Conservation (phyloP, 768 basidiomycete species). For the Epithele typhae region DNA sequence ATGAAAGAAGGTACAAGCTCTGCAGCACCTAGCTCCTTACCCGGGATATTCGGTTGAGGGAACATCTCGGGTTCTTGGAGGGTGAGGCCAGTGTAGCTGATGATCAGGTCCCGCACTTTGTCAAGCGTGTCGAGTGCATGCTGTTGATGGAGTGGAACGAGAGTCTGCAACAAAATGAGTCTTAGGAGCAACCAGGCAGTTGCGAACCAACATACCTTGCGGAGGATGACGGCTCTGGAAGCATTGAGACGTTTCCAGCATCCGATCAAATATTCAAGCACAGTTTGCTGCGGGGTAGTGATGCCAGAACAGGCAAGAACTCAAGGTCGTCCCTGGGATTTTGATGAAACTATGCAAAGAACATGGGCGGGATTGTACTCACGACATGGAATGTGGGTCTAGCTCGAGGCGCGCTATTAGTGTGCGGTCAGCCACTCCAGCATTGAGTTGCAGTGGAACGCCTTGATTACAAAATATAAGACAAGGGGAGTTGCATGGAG, state of each 20-base stretch:
- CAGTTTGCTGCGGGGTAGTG: constrained; percentile 75
- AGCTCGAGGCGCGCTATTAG: constrained; percentile 83
- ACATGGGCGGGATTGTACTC: constrained; percentile 27
- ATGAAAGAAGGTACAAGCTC: constrained; percentile 85
- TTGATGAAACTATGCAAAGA: neutral
- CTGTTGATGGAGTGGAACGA: constrained; percentile 58
- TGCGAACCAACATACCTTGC: constrained; percentile 53
- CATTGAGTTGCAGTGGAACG: constrained; percentile 39
- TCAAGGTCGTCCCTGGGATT: constrained; percentile 65
- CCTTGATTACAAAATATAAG: constrained; percentile 2
- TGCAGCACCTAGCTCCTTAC: constrained; percentile 67
- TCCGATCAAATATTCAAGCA: constrained; percentile 85
- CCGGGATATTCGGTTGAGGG: constrained; percentile 66
- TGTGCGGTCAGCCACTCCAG: constrained; percentile 68
- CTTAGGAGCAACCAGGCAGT: neutral
- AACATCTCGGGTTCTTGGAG: constrained; percentile 95
- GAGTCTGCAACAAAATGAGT: constrained; percentile 31
- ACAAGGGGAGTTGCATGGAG: no score
- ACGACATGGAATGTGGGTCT: constrained; percentile 69
- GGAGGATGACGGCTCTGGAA: constrained; percentile 48
- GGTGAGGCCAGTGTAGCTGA: constrained; percentile 85
- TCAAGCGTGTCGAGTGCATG: constrained; percentile 62
- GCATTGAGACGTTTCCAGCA: constrained; percentile 87
- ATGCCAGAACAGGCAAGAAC: constrained; percentile 67
- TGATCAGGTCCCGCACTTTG: constrained; percentile 73